Percentiles rank a stretch among this genome's conserved stretches.
These are phyloP conservation scores for Cytospora leucostoma DNA, from an alignment of 2,329 filamentous ascomycete genomes.

Conservation along the genomic window DNA sequence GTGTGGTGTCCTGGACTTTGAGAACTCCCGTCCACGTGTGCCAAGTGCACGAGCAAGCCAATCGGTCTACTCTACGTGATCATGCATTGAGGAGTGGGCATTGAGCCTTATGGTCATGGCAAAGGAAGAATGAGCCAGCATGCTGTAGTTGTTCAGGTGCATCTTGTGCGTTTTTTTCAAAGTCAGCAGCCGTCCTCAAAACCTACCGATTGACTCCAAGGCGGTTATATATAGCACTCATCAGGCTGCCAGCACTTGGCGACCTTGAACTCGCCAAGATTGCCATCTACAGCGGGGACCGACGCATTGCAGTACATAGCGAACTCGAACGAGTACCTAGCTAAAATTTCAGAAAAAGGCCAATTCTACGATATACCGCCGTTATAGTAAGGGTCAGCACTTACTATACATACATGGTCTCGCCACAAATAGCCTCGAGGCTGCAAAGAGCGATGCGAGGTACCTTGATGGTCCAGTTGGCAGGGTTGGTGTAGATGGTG, in stretches of 20 bases:
- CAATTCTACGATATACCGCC: too few relatives aligned
- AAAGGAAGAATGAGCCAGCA: constrained; percentile 12
- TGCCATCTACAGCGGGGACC: background rate
- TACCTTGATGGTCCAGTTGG: constrained; percentile 2
- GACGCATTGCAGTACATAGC: background rate
- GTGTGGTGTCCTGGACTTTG: background rate
- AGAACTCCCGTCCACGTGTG: background rate
- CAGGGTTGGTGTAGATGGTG: constrained; percentile 4
- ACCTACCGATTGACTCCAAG: rapidly evolving
- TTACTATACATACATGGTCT: constrained; percentile 2
- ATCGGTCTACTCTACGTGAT: background rate
- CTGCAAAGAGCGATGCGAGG: constrained; percentile 2
- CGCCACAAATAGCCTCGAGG: constrained; percentile 6
- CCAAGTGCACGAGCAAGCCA: background rate
- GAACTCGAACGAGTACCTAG: constrained; percentile 11
- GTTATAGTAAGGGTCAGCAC: background rate
- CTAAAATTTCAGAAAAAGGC: too few relatives aligned
- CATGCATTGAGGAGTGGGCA: too few relatives aligned
- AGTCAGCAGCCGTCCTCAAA: background rate
- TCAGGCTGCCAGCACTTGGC: constrained; percentile 1
- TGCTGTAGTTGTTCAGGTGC: background rate
- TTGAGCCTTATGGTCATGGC: background rate
- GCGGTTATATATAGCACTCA: background rate
- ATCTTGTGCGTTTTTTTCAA: background rate
- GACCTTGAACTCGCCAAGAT: background rate